Conservation (phyloP, 2,329 filamentous ascomycete species). For the Hymenotorrendiella dingleyae region DNA sequence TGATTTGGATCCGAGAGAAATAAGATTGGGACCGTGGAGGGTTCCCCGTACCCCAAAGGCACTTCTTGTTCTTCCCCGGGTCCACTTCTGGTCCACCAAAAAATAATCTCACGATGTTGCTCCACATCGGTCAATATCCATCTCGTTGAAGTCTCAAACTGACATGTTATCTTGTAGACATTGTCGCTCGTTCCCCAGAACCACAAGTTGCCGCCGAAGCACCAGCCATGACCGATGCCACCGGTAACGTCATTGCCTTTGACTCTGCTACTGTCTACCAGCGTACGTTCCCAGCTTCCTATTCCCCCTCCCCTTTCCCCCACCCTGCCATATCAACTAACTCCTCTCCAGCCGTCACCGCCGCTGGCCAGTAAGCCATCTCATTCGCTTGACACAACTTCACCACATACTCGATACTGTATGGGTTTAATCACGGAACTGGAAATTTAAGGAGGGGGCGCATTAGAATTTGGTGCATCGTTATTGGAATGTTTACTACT, state of each 20-base stretch:
- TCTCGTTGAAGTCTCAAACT: not conserved
- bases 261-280: conserved; percentile 18
- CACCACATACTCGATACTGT: no score
- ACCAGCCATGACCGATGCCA: conserved; percentile 22
- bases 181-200: conserved; percentile 8
- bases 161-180: not conserved
- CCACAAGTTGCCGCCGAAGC: conserved; percentile 14
- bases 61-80: not conserved
- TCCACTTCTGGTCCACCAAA: not conserved
- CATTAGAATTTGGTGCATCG: not conserved
- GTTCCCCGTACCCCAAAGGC: no score
- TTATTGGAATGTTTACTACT: not conserved
- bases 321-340: not conserved
- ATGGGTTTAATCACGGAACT: no score
- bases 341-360: not conserved
- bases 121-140: not conserved
- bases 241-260: conserved; percentile 23
- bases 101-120: no score
- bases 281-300: conserved; percentile 9
- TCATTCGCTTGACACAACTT: not conserved
- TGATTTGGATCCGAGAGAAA: no score
- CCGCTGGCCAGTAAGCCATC: conserved; percentile 2
- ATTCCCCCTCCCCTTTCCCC: not conserved
- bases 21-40: no score
- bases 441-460: not conserved